Conservation (phyloP, 2,329 filamentous ascomycete species). For the Microdochium nivale region DNA sequence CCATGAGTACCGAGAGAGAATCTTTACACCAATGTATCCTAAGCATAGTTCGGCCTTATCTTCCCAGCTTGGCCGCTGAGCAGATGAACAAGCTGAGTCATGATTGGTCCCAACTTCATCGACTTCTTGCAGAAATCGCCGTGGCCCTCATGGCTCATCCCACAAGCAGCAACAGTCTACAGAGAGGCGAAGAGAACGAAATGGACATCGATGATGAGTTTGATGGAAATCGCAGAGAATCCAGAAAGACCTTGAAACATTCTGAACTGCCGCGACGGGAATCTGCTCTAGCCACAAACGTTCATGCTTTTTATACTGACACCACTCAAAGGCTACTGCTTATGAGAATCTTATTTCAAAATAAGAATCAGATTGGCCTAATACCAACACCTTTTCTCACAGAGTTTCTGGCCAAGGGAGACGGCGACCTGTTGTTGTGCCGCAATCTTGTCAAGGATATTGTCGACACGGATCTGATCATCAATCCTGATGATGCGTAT, state of each 20-base stretch:
- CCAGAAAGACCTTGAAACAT: slow-evolving; percentile 24
- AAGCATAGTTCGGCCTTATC: slow-evolving; percentile 31
- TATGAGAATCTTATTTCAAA: slow-evolving; percentile 31
- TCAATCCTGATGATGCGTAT: slow-evolving; percentile 35
- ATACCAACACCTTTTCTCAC: slow-evolving; percentile 43
- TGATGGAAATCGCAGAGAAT: slow-evolving; percentile 48
- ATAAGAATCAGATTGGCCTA: slow-evolving; percentile 35
- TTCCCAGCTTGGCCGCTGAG: slow-evolving; percentile 32
- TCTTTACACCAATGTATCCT: slow-evolving; percentile 38
- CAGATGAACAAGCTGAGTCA: slow-evolving; percentile 28
- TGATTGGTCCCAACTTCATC: slow-evolving; percentile 31
- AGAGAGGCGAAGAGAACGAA: slow-evolving; percentile 31
- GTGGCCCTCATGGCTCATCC: slow-evolving; percentile 20
- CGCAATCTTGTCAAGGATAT: slow-evolving; percentile 41
- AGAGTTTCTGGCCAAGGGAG: slow-evolving; percentile 35
- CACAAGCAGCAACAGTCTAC: slow-evolving; percentile 19
- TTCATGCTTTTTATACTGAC: slow-evolving; percentile 37
- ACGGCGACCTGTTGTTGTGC: slow-evolving; percentile 46
- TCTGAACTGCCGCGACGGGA: slow-evolving; percentile 38
- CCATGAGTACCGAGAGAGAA: slow-evolving; percentile 34
- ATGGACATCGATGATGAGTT: slow-evolving; percentile 64
- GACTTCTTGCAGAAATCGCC: slow-evolving; percentile 32
- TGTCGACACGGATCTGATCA: slow-evolving; percentile 43
- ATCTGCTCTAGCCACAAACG: slow-evolving; percentile 29
- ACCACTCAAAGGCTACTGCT: slow-evolving; percentile 36